Evolutionary conservation across 345 rosid species (phyloP).

Genomic region (Dipteronia sinensis): DNA sequence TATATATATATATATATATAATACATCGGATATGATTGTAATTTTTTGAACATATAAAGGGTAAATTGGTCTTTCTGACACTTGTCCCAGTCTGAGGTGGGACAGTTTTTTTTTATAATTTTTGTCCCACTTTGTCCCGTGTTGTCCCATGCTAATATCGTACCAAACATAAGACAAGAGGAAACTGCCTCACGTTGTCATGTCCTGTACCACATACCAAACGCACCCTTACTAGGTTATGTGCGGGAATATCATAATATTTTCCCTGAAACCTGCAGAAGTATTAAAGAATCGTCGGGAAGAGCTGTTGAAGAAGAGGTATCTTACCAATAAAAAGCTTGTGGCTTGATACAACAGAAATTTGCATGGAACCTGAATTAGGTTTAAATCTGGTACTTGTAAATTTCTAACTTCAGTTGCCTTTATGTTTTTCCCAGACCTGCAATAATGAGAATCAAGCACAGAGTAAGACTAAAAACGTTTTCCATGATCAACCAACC

Average conservation of each 20-base stretch:
- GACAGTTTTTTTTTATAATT: too few relatives aligned
- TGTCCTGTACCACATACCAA: too few relatives aligned
- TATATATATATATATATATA: too few relatives aligned
- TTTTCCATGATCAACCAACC: conserved; percentile 26
- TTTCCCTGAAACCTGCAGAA: conserved; percentile 38
- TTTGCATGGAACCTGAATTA: neutral
- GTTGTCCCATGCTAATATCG: too few relatives aligned
- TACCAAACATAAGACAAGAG: too few relatives aligned
- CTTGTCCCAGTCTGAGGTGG: too few relatives aligned
- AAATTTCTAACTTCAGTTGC: conserved; percentile 15
- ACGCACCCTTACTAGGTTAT: neutral
- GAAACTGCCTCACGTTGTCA: too few relatives aligned
- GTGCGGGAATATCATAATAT: conserved; percentile 9
- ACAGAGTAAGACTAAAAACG: conserved; percentile 29
- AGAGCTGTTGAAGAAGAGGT: conserved; percentile 50
- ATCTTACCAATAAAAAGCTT: conserved; percentile 10
- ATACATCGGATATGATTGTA: too few relatives aligned
- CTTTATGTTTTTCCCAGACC: conserved; percentile 36
- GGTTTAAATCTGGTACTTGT: neutral
- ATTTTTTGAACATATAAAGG: too few relatives aligned
- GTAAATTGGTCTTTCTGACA: too few relatives aligned
- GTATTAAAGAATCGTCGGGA: conserved; percentile 28
- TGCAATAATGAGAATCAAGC: conserved; percentile 33
- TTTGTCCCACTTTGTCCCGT: too few relatives aligned
- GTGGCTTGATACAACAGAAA: conserved; percentile 11